Conservation (phyloP, 441 rosid species). For the Mallotus repandus region DNA sequence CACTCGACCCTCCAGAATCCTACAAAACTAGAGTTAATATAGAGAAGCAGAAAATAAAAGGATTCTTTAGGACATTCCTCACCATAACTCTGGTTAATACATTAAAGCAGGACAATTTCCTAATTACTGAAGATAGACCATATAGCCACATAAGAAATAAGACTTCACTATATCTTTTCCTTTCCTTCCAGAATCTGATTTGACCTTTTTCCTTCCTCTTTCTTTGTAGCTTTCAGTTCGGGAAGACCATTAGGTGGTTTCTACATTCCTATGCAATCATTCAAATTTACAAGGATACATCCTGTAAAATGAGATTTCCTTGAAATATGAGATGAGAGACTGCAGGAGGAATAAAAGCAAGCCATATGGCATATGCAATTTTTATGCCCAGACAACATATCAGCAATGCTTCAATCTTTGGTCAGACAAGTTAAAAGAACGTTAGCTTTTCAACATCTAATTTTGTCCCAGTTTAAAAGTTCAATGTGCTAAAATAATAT, state of each 20-base stretch:
- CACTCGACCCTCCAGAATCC: conserved; percentile 55
- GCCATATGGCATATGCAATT: conserved; percentile 1
- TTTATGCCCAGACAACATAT: not conserved
- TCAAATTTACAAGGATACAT: not conserved
- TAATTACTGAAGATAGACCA: not conserved
- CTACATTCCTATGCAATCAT: not conserved
- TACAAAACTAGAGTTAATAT: conserved; percentile 27
- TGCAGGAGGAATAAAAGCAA: not conserved
- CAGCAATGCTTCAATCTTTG: not conserved
- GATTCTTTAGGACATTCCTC: not conserved
- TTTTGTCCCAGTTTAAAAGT: not conserved
- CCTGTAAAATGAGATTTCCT: not conserved
- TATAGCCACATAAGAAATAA: not conserved
- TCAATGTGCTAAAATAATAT: not conserved
- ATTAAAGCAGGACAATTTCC: not conserved
- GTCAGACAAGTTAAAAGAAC: not conserved
- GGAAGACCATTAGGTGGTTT: not conserved
- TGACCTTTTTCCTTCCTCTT: not conserved
- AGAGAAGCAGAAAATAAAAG: not conserved
- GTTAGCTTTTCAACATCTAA: not conserved
- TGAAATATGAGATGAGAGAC: not conserved
- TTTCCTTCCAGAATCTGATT: not conserved
- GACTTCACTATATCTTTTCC: not conserved
- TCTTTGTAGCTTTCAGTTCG: not conserved
- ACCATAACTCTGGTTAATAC: no score